Evolutionary conservation across 2,329 filamentous ascomycete genomes (phyloP).

Genomic region (Lomentospora prolificans): DNA sequence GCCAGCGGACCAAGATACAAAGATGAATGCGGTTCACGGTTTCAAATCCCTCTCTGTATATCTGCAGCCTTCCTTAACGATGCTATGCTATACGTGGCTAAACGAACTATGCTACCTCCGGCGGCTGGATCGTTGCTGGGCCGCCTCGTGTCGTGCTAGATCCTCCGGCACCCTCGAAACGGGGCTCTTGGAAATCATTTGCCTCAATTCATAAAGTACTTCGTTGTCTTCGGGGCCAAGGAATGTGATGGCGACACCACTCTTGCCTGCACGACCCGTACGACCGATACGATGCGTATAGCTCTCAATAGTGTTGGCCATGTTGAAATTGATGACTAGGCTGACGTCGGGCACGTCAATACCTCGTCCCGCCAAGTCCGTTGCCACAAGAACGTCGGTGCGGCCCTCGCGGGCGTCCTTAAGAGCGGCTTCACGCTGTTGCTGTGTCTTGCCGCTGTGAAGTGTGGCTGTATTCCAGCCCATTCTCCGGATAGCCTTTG

Average conservation of each 20-base stretch:
- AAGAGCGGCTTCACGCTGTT: slow-evolving; percentile 90
- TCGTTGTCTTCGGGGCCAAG: slow-evolving; percentile 82
- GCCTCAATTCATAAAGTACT: slow-evolving; percentile 86
- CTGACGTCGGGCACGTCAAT: slow-evolving; percentile 94
- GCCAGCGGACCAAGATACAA: too few relatives aligned
- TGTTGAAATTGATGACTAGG: slow-evolving; percentile 97
- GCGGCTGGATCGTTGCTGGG: slow-evolving; percentile 52
- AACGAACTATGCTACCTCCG: slow-evolving; percentile 11
- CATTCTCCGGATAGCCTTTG: slow-evolving; percentile 87
- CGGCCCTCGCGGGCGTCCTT: slow-evolving; percentile 70
- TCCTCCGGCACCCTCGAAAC: slow-evolving; percentile 90
- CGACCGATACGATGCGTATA: slow-evolving; percentile 96
- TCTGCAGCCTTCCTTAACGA: too few relatives aligned
- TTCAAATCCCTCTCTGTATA: too few relatives aligned
- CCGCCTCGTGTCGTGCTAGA: slow-evolving; percentile 75
- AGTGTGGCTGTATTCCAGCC: slow-evolving; percentile 84
- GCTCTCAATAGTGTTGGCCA: slow-evolving; percentile 84
- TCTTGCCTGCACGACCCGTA: slow-evolving; percentile 95
- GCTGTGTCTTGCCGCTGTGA: slow-evolving; percentile 93
- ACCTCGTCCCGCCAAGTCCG: slow-evolving; percentile 90
- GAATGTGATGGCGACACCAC: slow-evolving; percentile 92
- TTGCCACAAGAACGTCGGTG: slow-evolving; percentile 86
- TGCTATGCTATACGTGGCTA: too few relatives aligned
- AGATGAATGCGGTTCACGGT: too few relatives aligned
- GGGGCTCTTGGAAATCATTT: slow-evolving; percentile 86